A percentile compares a stretch with the other conserved stretches of the same genome.
Evolutionary conservation across 2,329 filamentous ascomycete species (phyloP).

Genomic region (Aspergillus pseudotamarii): DNA sequence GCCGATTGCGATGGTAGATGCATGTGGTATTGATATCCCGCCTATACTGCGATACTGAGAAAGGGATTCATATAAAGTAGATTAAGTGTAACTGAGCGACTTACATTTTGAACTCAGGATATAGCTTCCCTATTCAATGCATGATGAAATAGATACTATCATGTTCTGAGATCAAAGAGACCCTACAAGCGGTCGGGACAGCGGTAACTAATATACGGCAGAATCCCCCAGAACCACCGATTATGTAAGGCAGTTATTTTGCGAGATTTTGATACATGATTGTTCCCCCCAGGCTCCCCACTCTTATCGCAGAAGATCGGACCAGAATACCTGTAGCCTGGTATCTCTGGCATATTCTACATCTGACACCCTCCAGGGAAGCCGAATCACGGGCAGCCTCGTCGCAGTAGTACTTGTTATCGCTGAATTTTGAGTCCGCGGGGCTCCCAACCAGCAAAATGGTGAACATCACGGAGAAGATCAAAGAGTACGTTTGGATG

Average conservation of each 20-base stretch:
- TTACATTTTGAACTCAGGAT: not conserved
- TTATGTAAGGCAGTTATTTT: constrained; percentile 5
- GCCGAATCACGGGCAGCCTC: not conserved
- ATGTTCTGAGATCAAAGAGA: not conserved
- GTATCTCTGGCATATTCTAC: not conserved
- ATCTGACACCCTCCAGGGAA: not conserved
- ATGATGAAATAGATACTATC: not conserved
- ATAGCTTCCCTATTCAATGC: not conserved
- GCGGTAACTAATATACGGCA: not conserved
- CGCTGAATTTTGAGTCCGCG: constrained; percentile 23
- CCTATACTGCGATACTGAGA: too few relatives aligned
- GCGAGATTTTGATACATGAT: constrained; percentile 2
- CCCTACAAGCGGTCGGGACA: not conserved
- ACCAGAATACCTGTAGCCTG: not conserved
- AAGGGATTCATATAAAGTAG: not conserved
- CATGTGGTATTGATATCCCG: not conserved
- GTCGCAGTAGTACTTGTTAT: not conserved
- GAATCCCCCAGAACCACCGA: not conserved
- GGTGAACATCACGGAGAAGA: constrained; percentile 99
- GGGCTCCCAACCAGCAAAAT: constrained; percentile 57
- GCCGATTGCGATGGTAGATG: not conserved
- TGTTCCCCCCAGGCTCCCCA: not conserved
- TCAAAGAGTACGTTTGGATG: constrained; percentile 78
- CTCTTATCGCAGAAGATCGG: constrained; percentile 4
- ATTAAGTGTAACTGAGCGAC: not conserved